phyloP scores from a whole-genome alignment of 768 basidiomycete species.

The Boletus sensibilis region DNA sequence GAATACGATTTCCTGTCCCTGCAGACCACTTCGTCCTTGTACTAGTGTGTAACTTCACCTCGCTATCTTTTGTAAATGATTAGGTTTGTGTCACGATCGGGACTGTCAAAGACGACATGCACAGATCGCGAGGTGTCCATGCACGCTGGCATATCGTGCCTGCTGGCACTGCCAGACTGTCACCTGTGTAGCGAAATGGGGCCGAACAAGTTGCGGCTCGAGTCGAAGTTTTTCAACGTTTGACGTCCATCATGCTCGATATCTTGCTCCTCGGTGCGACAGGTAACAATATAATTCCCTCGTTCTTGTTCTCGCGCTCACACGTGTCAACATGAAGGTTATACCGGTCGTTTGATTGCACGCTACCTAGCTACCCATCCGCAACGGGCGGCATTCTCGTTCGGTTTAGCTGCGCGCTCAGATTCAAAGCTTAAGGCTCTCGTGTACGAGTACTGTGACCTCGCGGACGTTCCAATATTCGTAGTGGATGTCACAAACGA shows the following conservation, averaged over 20 bases:
- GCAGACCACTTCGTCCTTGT: not conserved
- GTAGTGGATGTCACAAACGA: slow-evolving; percentile 59
- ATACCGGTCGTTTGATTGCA: slow-evolving; percentile 66
- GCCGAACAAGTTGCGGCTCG: slow-evolving; percentile 3
- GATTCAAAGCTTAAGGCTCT: slow-evolving; percentile 55
- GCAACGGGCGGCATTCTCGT: slow-evolving; percentile 56
- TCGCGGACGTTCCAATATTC: slow-evolving; percentile 46
- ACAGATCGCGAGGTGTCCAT: slow-evolving; percentile 10
- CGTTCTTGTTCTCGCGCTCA: slow-evolving; percentile 10
- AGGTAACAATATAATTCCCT: slow-evolving; percentile 27
- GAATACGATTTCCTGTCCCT: not conserved
- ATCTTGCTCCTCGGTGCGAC: slow-evolving; percentile 75
- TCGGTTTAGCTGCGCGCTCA: slow-evolving; percentile 72
- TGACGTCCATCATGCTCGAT: slow-evolving; percentile 41
- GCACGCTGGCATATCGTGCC: not conserved
- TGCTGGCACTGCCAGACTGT: too few relatives aligned
- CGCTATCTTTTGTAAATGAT: slow-evolving; percentile 1
- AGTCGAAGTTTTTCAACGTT: slow-evolving; percentile 6
- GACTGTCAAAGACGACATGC: slow-evolving; percentile 8
- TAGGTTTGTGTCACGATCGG: not conserved
- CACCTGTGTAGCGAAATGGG: too few relatives aligned
- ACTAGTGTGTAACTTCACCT: not conserved
- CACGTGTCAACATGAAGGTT: slow-evolving; percentile 40
- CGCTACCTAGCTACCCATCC: slow-evolving; percentile 67
- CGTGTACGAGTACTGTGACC: slow-evolving; percentile 40